Evolutionary conservation across 805 yeast genomes (phyloP).

Genomic region (Candida succiphila): DNA sequence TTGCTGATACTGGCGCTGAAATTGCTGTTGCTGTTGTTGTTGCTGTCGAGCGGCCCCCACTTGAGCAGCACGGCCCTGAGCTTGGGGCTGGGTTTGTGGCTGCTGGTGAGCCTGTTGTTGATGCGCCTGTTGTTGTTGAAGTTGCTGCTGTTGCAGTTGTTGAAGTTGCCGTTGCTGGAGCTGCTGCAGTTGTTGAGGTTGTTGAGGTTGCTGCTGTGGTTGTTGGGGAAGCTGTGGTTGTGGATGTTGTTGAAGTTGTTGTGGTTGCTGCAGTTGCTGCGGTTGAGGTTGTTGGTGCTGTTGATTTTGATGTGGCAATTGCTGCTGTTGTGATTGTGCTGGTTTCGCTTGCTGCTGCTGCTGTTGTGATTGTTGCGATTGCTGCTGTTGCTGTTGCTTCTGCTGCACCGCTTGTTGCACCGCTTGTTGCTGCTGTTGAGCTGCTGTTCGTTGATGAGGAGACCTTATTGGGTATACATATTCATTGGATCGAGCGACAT

Average conservation of each 20-base stretch:
- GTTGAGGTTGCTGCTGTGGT: too few relatives aligned
- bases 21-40: not conserved
- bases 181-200: too few relatives aligned
- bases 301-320: not conserved
- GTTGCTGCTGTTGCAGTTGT: slow-evolving; percentile 7
- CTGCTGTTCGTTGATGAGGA: slow-evolving; percentile 23
- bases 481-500: slow-evolving; percentile 63
- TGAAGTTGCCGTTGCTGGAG: not conserved
- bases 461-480: slow-evolving; percentile 47
- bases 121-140: slow-evolving; percentile 2
- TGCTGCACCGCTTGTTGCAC: slow-evolving; percentile 4
- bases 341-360: slow-evolving; percentile 1
- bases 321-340: slow-evolving; percentile 1
- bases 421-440: slow-evolving; percentile 6
- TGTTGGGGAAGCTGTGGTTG: slow-evolving; percentile 1
- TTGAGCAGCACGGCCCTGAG: slow-evolving; percentile 4
- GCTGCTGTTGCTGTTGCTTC: slow-evolving; percentile 14
- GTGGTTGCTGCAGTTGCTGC: slow-evolving; percentile 13
- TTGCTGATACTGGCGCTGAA: too few relatives aligned
- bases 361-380: slow-evolving; percentile 12
- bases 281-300: slow-evolving; percentile 8
- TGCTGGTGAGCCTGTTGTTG: slow-evolving; percentile 1
- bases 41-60: slow-evolving; percentile 1
- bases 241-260: slow-evolving; percentile 1
- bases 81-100: not conserved